Evolutionary conservation across 306 rosid genomes (phyloP), one percentile per base, ranked within the genome.

Genomic region (Cucurbita maxima): DNA sequence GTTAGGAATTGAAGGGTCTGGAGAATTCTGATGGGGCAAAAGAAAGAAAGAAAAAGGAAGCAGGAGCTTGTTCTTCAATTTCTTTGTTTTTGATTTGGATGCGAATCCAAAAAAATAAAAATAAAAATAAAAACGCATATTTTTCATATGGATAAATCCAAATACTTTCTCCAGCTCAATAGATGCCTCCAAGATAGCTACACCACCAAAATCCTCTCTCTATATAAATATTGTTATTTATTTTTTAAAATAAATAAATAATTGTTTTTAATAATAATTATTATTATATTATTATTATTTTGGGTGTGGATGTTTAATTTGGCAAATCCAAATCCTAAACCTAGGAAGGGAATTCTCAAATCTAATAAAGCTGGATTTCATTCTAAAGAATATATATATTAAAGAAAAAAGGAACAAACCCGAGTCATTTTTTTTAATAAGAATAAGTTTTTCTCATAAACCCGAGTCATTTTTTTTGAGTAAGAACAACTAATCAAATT

Each of bases 141-240:
- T 87, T 88, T 88, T 85, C 89, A 82, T 80, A 53, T 79, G 94
- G 89, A 88, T 88, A 88, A 79, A 84, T 71, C 74, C 91, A 83
- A 79, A 85, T 77, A 76, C 77, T 77, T 77, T 64, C 77, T 82
- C 81, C 86, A 83, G 82, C 91, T 76, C 78, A 82, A 84, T 75
- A 84, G 88, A 89, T 88, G 84, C 94, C 77, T 71, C 81, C 63
- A 57, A 76, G 87, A 79, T 83, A 86, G 85, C 74, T 71, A 84
- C 79, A 76, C 61, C 69, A 73, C 16, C 78, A 81, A 82, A 61
- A 64, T 37, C 76, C 61, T 25, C 47, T 15, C 9, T 13, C 16
- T 52, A 71, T 22, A 38, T 53, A 50, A 8, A 44, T 37, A 1
- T 14, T 14, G 1, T 1, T 50, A 14, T 50, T 50, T 50, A 1